Evolutionary conservation across 805 yeast species (phyloP).

Genomic region (Hanseniaspora valbyensis): DNA sequence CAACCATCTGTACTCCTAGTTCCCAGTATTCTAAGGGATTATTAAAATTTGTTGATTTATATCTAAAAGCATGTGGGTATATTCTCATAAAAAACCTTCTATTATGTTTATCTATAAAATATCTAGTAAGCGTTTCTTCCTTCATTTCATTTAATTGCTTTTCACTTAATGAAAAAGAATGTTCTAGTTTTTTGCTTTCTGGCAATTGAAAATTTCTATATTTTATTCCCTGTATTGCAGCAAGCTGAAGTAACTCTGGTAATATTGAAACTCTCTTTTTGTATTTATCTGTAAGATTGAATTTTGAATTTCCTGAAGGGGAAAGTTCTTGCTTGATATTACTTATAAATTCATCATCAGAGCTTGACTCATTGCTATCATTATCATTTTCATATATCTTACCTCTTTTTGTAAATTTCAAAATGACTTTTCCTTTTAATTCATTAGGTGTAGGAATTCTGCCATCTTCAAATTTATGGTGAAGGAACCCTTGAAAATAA

Average conservation of each 20-base stretch:
- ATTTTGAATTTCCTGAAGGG: slow-evolving; percentile 28
- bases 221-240: slow-evolving; percentile 52
- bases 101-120: slow-evolving; percentile 66
- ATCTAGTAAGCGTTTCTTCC: slow-evolving; percentile 45
- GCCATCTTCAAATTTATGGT: slow-evolving; percentile 23
- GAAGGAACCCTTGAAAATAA: slow-evolving; percentile 48
- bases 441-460: slow-evolving; percentile 63
- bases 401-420: slow-evolving; percentile 62
- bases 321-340: slow-evolving; percentile 6
- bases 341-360: slow-evolving; percentile 7
- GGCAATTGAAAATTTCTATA: slow-evolving; percentile 77
- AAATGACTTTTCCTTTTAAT: slow-evolving; percentile 55
- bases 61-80: slow-evolving; percentile 72
- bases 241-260: slow-evolving; percentile 23
- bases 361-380: slow-evolving; percentile 26
- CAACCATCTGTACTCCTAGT: slow-evolving; percentile 85
- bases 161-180: slow-evolving; percentile 81
- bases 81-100: slow-evolving; percentile 63
- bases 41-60: slow-evolving; percentile 67
- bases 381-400: slow-evolving; percentile 27
- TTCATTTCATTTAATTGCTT: slow-evolving; percentile 51
- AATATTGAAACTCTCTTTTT: slow-evolving; percentile 22
- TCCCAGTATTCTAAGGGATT: slow-evolving; percentile 72
- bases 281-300: slow-evolving; percentile 6
- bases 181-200: slow-evolving; percentile 68